phyloP scores from a whole-genome alignment of 2,329 filamentous ascomycete species.

The Aureobasidium sp. region DNA sequence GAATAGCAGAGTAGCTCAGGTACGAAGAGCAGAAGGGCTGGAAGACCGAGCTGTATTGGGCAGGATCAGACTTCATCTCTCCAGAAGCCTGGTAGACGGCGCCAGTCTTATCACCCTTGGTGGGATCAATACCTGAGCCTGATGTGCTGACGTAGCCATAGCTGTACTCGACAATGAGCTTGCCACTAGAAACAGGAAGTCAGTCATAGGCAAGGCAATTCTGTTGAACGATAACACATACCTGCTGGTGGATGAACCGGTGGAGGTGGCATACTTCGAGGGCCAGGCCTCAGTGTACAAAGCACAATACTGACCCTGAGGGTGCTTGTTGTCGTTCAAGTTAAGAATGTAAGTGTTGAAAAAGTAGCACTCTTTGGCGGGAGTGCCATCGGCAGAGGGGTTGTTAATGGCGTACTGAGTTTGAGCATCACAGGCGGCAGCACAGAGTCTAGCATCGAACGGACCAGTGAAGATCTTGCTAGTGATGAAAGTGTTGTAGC shows the following conservation, averaged over 20 bases:
- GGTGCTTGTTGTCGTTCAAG: constrained; percentile 22
- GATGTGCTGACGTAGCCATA: constrained; percentile 16
- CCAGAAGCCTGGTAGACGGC: constrained; percentile 18
- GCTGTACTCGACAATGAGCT: constrained; percentile 17
- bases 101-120: constrained; percentile 2
- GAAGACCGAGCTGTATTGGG: constrained; percentile 13
- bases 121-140: constrained; percentile 12
- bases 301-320: constrained; percentile 25
- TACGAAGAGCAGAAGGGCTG: constrained; percentile 18
- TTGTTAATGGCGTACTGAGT: constrained; percentile 12
- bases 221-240: background rate
- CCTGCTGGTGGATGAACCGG: background rate
- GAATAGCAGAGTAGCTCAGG: constrained; percentile 5
- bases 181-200: constrained; percentile 7
- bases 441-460: constrained; percentile 22
- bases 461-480: constrained; percentile 21
- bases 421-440: constrained; percentile 19
- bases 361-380: constrained; percentile 26
- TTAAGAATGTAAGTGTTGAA: constrained; percentile 28
- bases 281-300: constrained; percentile 24
- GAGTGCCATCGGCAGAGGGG: constrained; percentile 6
- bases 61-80: constrained; percentile 13
- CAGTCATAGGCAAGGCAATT: background rate
- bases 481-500: constrained; percentile 20
- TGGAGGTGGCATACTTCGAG: constrained; percentile 21